Conservation (phyloP, 192 early-diverging fungal species). For the Allomyces arbusculus region DNA sequence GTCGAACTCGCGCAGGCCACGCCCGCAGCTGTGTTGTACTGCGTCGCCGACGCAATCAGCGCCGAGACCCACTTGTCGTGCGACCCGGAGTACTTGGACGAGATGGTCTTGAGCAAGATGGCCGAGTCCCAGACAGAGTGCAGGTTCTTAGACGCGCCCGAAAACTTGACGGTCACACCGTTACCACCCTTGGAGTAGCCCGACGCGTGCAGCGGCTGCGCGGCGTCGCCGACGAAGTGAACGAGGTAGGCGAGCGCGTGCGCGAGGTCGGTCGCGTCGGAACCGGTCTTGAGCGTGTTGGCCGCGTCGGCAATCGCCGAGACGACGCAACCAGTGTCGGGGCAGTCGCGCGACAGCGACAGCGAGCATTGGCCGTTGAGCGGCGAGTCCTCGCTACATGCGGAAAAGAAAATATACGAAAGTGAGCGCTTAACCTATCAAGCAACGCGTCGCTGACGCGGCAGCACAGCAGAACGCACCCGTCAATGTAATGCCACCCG, state of each 20-base stretch:
- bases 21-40: background rate
- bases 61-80: background rate
- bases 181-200: background rate
- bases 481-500: background rate
- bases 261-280: background rate
- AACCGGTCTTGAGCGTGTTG: constrained; percentile 1
- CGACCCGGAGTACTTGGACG: background rate
- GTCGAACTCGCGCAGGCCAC: background rate
- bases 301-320: background rate
- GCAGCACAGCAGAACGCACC: too few species aligned
- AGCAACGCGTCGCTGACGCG: too few species aligned
- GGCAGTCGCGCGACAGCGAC: constrained; percentile 2
- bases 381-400: too few species aligned
- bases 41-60: background rate
- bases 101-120: background rate
- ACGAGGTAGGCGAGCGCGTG: background rate
- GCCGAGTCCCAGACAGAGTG: background rate
- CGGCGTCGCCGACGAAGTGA: background rate
- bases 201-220: background rate
- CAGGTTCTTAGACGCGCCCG: background rate
- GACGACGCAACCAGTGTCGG: background rate
- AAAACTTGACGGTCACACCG: background rate
- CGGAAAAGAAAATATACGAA: too few species aligned
- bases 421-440: too few species aligned
- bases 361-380: too few species aligned